Percentiles rank a stretch among this genome's conserved stretches.
These are phyloP conservation scores for Kalanchoe fedtschenkoi DNA, from an alignment of 164 flowering plant genomes.

Conservation along the genomic window DNA sequence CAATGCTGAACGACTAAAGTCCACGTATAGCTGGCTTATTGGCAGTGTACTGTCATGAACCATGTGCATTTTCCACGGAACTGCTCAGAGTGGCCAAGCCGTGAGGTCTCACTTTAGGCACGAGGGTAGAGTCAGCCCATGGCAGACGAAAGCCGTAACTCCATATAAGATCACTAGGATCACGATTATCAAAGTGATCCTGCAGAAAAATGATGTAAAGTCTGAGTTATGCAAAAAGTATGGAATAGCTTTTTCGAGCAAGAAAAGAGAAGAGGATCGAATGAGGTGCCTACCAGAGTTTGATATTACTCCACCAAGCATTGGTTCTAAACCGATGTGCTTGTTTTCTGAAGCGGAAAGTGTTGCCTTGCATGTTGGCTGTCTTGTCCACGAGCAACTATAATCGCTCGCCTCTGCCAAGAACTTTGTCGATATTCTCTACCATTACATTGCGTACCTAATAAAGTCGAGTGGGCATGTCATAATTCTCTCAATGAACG, in stretches of 20 bases:
- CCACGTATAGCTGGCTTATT: too few species aligned
- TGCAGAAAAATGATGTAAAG: slow-evolving; percentile 16
- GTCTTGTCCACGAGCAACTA: slow-evolving; percentile 87
- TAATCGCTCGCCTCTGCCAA: slow-evolving; percentile 88
- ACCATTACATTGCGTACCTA: slow-evolving; percentile 94
- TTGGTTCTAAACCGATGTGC: slow-evolving; percentile 65
- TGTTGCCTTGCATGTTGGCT: slow-evolving; percentile 78
- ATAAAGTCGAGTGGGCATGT: too few species aligned
- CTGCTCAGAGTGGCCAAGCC: too few species aligned
- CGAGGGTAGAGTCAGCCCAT: too few species aligned
- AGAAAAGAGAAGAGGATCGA: background rate
- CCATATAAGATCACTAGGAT: slow-evolving; percentile 33
- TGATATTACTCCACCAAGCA: slow-evolving; percentile 93
- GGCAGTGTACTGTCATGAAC: too few species aligned
- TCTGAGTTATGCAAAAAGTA: background rate
- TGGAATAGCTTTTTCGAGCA: background rate
- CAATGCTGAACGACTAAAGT: too few species aligned
- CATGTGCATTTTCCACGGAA: too few species aligned
- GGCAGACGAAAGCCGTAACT: slow-evolving; percentile 34
- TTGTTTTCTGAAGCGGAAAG: slow-evolving; percentile 82
- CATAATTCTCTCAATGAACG: too few species aligned
- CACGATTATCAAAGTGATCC: slow-evolving; percentile 29
- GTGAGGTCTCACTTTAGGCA: slow-evolving; percentile 34
- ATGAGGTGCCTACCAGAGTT: slow-evolving; percentile 55
- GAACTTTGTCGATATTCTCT: slow-evolving; percentile 88